A percentile compares a stretch with the other conserved stretches of the same genome.
Evolutionary conservation across 805 yeast genomes (phyloP).

Genomic region (Candida anglica): DNA sequence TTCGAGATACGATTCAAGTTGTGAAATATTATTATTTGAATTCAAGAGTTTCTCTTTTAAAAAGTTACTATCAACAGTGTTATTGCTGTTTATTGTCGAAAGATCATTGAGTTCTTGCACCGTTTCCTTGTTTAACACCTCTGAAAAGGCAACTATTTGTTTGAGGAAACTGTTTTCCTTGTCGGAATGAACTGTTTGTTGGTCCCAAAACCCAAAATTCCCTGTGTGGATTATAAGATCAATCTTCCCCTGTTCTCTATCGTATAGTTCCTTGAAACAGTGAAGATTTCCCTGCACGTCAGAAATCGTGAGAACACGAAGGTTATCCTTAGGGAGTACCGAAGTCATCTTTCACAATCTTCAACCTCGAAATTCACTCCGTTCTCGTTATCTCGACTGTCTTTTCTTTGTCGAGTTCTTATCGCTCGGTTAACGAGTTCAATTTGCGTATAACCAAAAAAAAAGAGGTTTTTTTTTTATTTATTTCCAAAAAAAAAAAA

Average conservation of each 20-base stretch:
- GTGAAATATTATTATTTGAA: conserved; percentile 10
- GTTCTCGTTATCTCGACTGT: neutral
- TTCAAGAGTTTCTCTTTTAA: conserved; percentile 8
- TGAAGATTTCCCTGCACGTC: conserved; percentile 28
- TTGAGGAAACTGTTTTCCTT: conserved; percentile 52
- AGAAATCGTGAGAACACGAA: conserved; percentile 17
- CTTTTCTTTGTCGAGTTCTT: neutral
- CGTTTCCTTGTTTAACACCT: conserved; percentile 46
- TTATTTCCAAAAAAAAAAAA: too few species aligned
- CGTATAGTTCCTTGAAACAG: conserved; percentile 11
- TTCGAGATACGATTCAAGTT: conserved; percentile 16
- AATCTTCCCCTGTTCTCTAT: conserved; percentile 8
- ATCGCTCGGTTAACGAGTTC: neutral
- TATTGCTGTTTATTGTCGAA: conserved; percentile 24
- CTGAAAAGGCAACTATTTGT: conserved; percentile 65
- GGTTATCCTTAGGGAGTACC: conserved; percentile 1
- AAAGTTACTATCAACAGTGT: conserved; percentile 5
- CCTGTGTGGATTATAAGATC: conserved; percentile 63
- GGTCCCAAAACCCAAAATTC: conserved; percentile 75
- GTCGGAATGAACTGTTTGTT: conserved; percentile 48
- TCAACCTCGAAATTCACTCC: too few species aligned
- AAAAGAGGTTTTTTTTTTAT: neutral
- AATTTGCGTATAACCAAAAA: neutral
- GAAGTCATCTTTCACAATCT: neutral
- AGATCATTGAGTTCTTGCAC: conserved; percentile 50